Evolutionary conservation across 2,329 filamentous ascomycete genomes (phyloP).

Genomic region (Pseudohalonectria lignicola): DNA sequence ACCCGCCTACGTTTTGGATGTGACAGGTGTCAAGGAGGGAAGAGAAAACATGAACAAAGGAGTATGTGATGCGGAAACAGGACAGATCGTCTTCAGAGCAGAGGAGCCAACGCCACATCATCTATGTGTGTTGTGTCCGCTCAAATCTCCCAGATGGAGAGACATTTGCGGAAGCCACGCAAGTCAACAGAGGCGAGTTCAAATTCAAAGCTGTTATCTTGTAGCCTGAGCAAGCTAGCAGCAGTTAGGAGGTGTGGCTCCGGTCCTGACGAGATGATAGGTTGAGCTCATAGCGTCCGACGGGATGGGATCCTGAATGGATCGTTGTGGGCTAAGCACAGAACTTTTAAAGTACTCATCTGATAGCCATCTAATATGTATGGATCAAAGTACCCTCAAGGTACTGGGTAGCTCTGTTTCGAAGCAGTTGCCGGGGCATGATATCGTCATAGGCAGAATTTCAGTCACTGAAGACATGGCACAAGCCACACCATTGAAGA

Average conservation of each 20-base stretch:
- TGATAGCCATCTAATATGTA: too few species aligned
- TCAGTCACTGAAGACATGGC: not conserved
- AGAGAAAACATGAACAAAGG: not conserved
- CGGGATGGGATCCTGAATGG: too few species aligned
- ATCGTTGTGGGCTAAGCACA: too few species aligned
- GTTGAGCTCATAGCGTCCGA: too few species aligned
- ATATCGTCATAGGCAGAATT: slow-evolving; percentile 15
- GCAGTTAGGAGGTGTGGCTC: not conserved
- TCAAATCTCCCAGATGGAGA: not conserved
- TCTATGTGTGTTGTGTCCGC: not conserved
- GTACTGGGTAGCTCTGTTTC: too few species aligned
- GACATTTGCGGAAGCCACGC: too few species aligned
- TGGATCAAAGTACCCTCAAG: too few species aligned
- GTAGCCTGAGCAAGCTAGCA: too few species aligned
- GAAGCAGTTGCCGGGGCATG: slow-evolving; percentile 11
- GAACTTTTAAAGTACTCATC: too few species aligned
- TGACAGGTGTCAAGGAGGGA: not conserved
- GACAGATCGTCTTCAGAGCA: not conserved
- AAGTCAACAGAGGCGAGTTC: too few species aligned
- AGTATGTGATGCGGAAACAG: not conserved
- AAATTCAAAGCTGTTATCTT: too few species aligned
- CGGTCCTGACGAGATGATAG: too few species aligned
- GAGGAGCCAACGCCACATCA: not conserved
- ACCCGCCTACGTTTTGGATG: not conserved
- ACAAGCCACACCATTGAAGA: not conserved